These are phyloP conservation scores for Agarophyton chilense DNA, from an alignment of 23 red algal genomes.

Conservation along the genomic window DNA sequence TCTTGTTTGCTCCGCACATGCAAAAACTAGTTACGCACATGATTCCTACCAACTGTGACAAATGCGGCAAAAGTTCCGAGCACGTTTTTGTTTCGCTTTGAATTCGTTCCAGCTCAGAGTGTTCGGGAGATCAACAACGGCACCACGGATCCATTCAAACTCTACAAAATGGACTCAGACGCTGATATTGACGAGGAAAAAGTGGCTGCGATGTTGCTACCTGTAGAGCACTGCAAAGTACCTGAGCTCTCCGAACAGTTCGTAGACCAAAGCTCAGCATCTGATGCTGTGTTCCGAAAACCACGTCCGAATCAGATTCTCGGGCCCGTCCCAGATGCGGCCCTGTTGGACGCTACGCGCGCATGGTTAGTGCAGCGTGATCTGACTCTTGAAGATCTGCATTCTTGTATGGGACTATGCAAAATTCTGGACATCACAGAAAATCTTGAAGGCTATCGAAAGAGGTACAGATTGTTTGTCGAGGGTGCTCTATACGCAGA, in stretches of 20 bases:
- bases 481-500: not conserved
- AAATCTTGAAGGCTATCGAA: not conserved
- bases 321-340: not conserved
- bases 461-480: not conserved
- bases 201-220: not conserved
- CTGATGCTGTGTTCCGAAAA: conserved; percentile 1
- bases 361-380: not conserved
- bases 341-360: not conserved
- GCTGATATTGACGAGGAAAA: not conserved
- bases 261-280: too few relatives aligned
- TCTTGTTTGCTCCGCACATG: too few relatives aligned
- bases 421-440: not conserved
- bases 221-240: not conserved
- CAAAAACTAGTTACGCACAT: too few relatives aligned
- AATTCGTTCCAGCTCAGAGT: too few relatives aligned
- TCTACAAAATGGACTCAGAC: not conserved
- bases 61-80: too few relatives aligned
- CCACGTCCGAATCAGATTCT: not conserved
- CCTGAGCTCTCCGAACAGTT: not conserved
- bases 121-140: too few relatives aligned
- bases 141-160: not conserved
- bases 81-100: too few relatives aligned
- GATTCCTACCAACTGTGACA: too few relatives aligned
- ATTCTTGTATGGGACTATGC: not conserved
- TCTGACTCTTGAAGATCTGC: conserved; percentile 6